Evolutionary conservation across 225 moss, liverwort and hornwort species (phyloP).

Genomic region (Physcomitrellopsis africana): DNA sequence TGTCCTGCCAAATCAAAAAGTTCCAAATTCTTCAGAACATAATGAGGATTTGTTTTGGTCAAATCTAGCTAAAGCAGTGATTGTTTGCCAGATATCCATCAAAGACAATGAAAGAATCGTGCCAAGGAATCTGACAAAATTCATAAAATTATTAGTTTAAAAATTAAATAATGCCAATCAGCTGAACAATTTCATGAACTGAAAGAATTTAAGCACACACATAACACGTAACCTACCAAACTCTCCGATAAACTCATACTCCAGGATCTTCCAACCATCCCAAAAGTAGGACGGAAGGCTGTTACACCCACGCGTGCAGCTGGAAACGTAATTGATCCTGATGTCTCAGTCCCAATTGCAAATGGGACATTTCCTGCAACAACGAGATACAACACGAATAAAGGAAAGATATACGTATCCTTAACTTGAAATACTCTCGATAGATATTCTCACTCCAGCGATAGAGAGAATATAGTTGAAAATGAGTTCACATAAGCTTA

Average conservation of each 20-base stretch:
- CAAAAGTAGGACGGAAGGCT: constrained; percentile 55
- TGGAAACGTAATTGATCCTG: constrained; percentile 49
- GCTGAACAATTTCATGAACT: background rate
- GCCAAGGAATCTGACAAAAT: background rate
- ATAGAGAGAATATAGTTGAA: background rate
- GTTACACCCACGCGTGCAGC: constrained; percentile 49
- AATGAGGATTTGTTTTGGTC: background rate
- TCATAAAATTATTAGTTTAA: background rate
- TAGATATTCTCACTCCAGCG: background rate
- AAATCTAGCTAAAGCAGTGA: too few relatives aligned
- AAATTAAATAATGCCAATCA: background rate
- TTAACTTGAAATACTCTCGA: background rate
- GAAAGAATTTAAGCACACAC: background rate
- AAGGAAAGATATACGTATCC: background rate
- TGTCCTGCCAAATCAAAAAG: constrained; percentile 39
- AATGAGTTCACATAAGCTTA: constrained; percentile 5
- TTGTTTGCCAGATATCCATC: background rate
- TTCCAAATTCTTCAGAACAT: background rate
- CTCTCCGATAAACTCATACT: constrained; percentile 54
- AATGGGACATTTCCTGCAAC: constrained; percentile 51
- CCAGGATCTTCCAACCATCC: constrained; percentile 64
- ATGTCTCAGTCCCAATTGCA: constrained; percentile 56
- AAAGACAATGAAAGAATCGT: background rate
- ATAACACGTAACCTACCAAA: constrained; percentile 34
- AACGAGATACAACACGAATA: background rate